Conservation (phyloP, 1,284 basidiomycete genomes). For the Ustilago lituana region DNA sequence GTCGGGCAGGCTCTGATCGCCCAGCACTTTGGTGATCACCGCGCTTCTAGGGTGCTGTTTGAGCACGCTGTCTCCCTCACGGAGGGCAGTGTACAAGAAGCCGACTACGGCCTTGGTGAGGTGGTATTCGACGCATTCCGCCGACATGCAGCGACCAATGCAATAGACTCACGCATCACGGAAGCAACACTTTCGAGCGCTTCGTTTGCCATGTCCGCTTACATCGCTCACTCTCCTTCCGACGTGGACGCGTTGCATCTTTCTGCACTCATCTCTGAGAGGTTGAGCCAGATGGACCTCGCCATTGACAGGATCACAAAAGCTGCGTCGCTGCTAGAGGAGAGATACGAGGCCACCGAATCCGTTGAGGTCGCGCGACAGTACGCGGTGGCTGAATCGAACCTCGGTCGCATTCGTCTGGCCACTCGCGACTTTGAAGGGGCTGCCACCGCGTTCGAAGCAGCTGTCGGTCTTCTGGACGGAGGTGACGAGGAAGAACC, state of each 20-base stretch:
- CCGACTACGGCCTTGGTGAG: slow-evolving; percentile 81
- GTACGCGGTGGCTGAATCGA: slow-evolving; percentile 84
- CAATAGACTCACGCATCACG: slow-evolving; percentile 19
- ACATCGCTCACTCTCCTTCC: slow-evolving; percentile 75
- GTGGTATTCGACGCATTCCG: slow-evolving; percentile 73
- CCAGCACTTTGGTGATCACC: slow-evolving; percentile 73
- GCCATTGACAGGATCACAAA: slow-evolving; percentile 74
- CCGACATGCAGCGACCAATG: slow-evolving; percentile 71
- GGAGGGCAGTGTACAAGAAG: slow-evolving; percentile 77
- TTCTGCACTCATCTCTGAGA: slow-evolving; percentile 84
- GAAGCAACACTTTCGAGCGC: slow-evolving; percentile 68
- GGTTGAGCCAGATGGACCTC: slow-evolving; percentile 77
- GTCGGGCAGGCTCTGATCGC: slow-evolving; percentile 89
- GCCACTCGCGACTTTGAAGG: slow-evolving; percentile 73
- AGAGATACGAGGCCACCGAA: slow-evolving; percentile 87
- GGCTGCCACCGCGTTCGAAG: slow-evolving; percentile 78
- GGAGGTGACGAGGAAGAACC: slow-evolving; percentile 69
- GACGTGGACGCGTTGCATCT: slow-evolving; percentile 85
- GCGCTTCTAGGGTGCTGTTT: slow-evolving; percentile 77
- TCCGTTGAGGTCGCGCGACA: slow-evolving; percentile 78
- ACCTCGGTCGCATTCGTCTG: slow-evolving; percentile 81
- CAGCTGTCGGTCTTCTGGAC: slow-evolving; percentile 77
- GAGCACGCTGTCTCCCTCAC: slow-evolving; percentile 83
- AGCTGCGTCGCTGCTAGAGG: slow-evolving; percentile 80
- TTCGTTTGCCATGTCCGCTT: slow-evolving; percentile 82